Conservation (phyloP, 208 protist species). For the Novymonas esmeraldas region DNA sequence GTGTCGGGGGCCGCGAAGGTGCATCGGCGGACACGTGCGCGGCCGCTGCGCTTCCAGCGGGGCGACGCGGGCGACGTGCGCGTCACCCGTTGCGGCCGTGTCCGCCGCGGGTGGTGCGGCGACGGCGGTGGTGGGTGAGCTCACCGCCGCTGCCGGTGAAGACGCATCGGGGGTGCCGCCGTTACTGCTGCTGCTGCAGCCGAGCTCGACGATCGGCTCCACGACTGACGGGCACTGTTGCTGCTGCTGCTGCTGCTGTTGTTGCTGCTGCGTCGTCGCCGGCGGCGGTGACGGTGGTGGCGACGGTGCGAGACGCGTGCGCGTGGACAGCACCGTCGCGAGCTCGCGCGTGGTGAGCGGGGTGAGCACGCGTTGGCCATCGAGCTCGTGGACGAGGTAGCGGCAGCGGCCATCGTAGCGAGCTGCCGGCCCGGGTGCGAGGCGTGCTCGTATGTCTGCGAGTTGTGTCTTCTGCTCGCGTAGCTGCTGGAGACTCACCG, state of each 20-base stretch:
- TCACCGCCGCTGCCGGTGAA: no score
- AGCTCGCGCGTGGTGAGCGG: conserved; percentile 16
- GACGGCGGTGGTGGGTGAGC: not conserved
- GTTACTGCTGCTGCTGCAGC: no score
- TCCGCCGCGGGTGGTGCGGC: not conserved
- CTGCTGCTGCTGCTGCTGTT: no score
- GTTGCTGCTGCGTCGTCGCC: no score
- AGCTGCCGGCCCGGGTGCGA: conserved; percentile 15
- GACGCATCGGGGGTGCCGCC: no score
- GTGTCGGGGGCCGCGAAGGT: not conserved
- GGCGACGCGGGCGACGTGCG: not conserved
- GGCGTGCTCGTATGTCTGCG: not conserved
- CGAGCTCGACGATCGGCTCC: no score
- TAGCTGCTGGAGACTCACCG: not conserved
- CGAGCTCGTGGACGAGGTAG: conserved; percentile 18
- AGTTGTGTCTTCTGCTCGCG: not conserved
- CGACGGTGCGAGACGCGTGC: not conserved
- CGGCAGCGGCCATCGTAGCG: conserved; percentile 20
- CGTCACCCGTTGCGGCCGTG: not conserved
- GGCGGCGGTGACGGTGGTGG: no score
- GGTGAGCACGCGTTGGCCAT: conserved; percentile 19
- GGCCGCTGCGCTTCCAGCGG: not conserved
- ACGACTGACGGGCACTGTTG: no score
- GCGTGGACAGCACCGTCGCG: conserved; percentile 7
- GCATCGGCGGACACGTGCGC: conserved; percentile 10